phyloP scores from a whole-genome alignment of 441 rosid genomes.

The Populus trichocarpa region DNA sequence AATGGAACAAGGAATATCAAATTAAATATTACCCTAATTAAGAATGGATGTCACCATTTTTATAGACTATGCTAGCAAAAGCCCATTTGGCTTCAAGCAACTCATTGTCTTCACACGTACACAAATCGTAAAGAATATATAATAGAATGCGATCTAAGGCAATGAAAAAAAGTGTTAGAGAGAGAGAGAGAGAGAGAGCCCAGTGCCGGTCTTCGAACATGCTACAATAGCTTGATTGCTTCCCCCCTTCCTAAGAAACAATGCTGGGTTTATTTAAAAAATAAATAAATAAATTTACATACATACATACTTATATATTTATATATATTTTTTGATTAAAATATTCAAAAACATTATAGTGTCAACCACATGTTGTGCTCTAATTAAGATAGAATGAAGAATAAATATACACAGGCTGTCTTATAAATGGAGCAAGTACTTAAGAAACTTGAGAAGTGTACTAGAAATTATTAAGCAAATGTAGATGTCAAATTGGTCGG shows the following conservation, averaged over 20 bases:
- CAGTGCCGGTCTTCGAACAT: not conserved
- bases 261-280: not conserved
- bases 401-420: not conserved
- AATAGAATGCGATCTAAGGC: too few species aligned
- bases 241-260: slow-evolving; percentile 17
- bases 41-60: too few species aligned
- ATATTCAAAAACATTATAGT: not conserved
- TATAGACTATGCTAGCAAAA: too few species aligned
- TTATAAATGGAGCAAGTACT: not conserved
- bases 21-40: too few species aligned
- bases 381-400: not conserved
- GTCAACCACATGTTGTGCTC: not conserved
- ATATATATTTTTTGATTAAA: not conserved
- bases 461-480: not conserved
- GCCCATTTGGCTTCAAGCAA: not conserved
- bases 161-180: too few species aligned
- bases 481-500: not conserved
- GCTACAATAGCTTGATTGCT: not conserved
- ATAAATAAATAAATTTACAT: not conserved
- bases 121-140: too few species aligned
- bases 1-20: too few species aligned
- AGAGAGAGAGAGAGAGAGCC: not conserved
- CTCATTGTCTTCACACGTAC: not conserved
- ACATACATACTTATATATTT: too few species aligned
- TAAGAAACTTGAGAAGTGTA: not conserved